These are phyloP conservation scores for Lasiodiplodia sp. DNA, from an alignment of 2,329 filamentous ascomycete genomes.

Conservation along the genomic window DNA sequence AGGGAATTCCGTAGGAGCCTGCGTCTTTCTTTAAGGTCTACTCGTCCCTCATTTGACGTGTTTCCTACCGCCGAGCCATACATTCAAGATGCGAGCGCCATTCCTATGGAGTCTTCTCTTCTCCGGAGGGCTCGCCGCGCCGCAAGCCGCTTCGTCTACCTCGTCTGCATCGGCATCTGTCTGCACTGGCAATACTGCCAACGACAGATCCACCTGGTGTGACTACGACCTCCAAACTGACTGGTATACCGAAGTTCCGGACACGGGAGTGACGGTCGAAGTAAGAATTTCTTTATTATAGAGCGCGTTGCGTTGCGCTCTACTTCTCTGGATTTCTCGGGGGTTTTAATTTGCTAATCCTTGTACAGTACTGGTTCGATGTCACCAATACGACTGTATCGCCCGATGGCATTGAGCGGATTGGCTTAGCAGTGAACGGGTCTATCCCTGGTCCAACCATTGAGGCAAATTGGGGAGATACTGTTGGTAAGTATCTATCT, in stretches of 20 bases:
- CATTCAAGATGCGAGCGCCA: background rate
- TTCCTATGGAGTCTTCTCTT: constrained; percentile 4
- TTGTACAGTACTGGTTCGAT: constrained; percentile 58
- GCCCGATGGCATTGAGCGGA: constrained; percentile 72
- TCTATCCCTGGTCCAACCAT: constrained; percentile 77
- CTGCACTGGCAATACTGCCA: constrained; percentile 43
- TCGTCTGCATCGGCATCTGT: constrained; percentile 21
- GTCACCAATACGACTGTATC: constrained; percentile 61
- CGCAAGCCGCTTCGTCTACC: constrained; percentile 8
- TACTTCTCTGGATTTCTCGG: constrained; percentile 33
- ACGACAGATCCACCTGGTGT: constrained; percentile 45
- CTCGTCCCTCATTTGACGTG: background rate
- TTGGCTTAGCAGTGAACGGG: constrained; percentile 79
- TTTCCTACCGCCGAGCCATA: background rate
- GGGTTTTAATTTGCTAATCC: constrained; percentile 45
- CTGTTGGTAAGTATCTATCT: constrained; percentile 31
- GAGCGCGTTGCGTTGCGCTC: background rate
- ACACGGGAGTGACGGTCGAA: constrained; percentile 62
- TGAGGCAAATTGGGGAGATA: constrained; percentile 68
- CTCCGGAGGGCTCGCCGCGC: constrained; percentile 6
- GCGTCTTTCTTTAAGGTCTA: background rate
- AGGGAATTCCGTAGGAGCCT: background rate
- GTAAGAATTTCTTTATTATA: background rate
- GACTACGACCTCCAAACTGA: constrained; percentile 60
- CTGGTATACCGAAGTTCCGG: constrained; percentile 58